phyloP scores from a whole-genome alignment of 805 yeast species.

The Yamadazyma phyllophila region DNA sequence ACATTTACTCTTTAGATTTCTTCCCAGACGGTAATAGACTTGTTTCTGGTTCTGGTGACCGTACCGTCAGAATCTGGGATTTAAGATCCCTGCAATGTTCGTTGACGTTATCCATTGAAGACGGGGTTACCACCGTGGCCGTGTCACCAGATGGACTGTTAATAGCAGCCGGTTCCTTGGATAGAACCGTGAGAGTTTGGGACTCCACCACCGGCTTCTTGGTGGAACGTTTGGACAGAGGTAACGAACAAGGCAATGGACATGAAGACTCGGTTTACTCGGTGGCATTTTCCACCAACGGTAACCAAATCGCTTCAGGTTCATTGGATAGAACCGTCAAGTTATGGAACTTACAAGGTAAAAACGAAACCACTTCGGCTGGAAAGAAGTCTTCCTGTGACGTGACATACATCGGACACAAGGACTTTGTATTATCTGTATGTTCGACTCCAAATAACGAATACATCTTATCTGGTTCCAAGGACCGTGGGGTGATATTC shows the following conservation, averaged over 20 bases:
- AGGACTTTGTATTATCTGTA: conserved; percentile 91
- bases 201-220: conserved; percentile 89
- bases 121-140: conserved; percentile 97
- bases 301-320: conserved; percentile 89
- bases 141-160: conserved; percentile 92
- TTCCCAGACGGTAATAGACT: conserved; percentile 91
- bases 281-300: conserved; percentile 89
- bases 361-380: conserved; percentile 22
- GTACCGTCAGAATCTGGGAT: conserved; percentile 97
- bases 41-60: conserved; percentile 95
- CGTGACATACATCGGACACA: conserved; percentile 92
- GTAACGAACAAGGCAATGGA: conserved; percentile 84
- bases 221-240: conserved; percentile 89
- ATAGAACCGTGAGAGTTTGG: conserved; percentile 95
- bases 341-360: conserved; percentile 84
- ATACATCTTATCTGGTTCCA: conserved; percentile 89
- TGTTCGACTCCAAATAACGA: conserved; percentile 92
- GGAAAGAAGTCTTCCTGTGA: conserved; percentile 62
- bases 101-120: conserved; percentile 86
- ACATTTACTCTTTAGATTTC: conserved; percentile 91
- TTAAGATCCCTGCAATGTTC: conserved; percentile 85
- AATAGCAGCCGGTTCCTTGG: conserved; percentile 95
- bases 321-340: conserved; percentile 94
- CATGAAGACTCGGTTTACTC: conserved; percentile 95
- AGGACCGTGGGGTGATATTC: conserved; percentile 94